These are phyloP conservation scores for Sesbania bispinosa DNA, from an alignment of 306 rosid species.

Conservation along the genomic window DNA sequence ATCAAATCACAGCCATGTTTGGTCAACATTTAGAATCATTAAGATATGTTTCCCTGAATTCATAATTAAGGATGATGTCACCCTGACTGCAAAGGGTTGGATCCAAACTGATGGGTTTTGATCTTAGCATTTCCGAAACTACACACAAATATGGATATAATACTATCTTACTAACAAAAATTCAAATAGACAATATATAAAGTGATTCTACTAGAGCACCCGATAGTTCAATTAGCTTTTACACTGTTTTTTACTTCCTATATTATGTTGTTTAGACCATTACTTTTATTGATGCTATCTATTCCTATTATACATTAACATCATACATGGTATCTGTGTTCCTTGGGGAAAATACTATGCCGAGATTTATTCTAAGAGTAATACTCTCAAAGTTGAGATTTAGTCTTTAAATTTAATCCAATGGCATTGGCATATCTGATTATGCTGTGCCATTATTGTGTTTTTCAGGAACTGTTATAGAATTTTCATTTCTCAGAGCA, in stretches of 20 bases:
- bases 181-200: background rate
- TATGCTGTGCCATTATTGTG: background rate
- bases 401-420: background rate
- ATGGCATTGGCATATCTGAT: background rate
- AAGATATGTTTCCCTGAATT: background rate
- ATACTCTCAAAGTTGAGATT: background rate
- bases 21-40: background rate
- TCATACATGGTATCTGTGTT: background rate
- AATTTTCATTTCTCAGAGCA: background rate
- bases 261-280: background rate
- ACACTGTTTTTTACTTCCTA: background rate
- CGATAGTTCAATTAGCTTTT: background rate
- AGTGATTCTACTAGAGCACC: background rate
- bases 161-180: background rate
- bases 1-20: conserved; percentile 1
- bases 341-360: background rate
- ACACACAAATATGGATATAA: background rate
- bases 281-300: no score
- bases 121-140: conserved; percentile 6
- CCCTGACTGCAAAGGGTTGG: background rate
- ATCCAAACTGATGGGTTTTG: background rate
- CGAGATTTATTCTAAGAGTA: background rate
- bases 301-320: no score
- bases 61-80: background rate
- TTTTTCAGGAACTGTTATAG: background rate